A percentile compares a stretch with the other conserved stretches of the same genome.
Conservation (phyloP, 1,139 yeast species). For the Fermentozyma sake region DNA sequence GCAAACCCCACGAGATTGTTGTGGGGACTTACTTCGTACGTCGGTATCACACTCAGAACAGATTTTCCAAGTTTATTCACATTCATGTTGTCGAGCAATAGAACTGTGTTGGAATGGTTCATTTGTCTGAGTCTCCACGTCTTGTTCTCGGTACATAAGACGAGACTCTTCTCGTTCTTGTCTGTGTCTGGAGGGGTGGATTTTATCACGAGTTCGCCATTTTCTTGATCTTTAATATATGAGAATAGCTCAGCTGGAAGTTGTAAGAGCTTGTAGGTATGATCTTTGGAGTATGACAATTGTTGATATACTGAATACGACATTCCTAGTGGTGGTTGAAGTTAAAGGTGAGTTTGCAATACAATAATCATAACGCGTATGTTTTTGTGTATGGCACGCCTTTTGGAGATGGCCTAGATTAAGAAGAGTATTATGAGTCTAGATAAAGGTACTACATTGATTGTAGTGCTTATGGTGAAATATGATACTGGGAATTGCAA, state of each 20-base stretch:
- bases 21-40: conserved; percentile 1
- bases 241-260: conserved; percentile 51
- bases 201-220: conserved; percentile 40
- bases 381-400: too few relatives aligned
- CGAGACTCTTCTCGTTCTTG: conserved; percentile 39
- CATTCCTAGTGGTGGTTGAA: too few relatives aligned
- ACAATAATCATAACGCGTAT: too few relatives aligned
- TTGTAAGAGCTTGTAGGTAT: conserved; percentile 54
- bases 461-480: too few relatives aligned
- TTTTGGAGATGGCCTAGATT: too few relatives aligned
- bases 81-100: conserved; percentile 43
- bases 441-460: too few relatives aligned
- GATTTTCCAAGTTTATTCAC: conserved; percentile 11
- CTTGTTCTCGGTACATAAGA: conserved; percentile 53
- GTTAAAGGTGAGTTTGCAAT: too few relatives aligned
- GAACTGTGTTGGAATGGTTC: conserved; percentile 80
- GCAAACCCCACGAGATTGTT: conserved; percentile 35
- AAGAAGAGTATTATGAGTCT: too few relatives aligned
- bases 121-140: conserved; percentile 72
- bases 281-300: conserved; percentile 14
- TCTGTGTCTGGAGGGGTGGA: conserved; percentile 21
- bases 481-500: too few relatives aligned
- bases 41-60: conserved; percentile 1
- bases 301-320: conserved; percentile 23
- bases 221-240: conserved; percentile 28